phyloP scores from a whole-genome alignment of 441 rosid genomes.

The Kokia cookei region DNA sequence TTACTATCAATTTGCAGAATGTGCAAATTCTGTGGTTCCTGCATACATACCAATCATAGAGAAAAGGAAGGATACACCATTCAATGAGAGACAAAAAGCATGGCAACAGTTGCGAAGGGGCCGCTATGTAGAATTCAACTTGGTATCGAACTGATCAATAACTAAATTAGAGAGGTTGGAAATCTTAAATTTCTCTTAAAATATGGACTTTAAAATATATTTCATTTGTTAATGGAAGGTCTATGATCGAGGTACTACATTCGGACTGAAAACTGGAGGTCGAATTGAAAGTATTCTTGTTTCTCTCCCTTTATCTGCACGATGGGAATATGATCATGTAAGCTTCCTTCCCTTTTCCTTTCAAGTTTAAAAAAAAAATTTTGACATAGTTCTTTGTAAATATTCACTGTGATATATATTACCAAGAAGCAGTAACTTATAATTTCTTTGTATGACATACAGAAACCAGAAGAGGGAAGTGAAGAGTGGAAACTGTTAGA shows the following conservation, averaged over 20 bases:
- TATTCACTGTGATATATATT: constrained; percentile 7
- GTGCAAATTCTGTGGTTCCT: constrained; percentile 86
- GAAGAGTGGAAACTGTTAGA: constrained; percentile 98
- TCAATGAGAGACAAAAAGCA: constrained; percentile 74
- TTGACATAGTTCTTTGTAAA: neutral
- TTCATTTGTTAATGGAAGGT: constrained; percentile 41
- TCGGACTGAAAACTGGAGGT: constrained; percentile 96
- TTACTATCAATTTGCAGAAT: constrained; percentile 44
- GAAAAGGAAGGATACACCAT: constrained; percentile 75
- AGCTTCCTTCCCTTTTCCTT: constrained; percentile 13
- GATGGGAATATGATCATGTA: constrained; percentile 99
- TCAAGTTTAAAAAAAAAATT: neutral
- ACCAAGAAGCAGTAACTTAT: neutral
- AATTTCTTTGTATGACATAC: constrained; percentile 11
- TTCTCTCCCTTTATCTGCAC: constrained; percentile 83
- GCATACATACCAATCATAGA: constrained; percentile 90
- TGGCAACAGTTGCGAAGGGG: constrained; percentile 99
- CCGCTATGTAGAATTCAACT: constrained; percentile 93
- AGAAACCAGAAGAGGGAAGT: constrained; percentile 94
- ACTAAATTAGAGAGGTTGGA: neutral
- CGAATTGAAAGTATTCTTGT: constrained; percentile 96
- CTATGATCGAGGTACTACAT: constrained; percentile 93
- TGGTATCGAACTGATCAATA: constrained; percentile 47
- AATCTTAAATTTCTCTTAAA: constrained; percentile 15
- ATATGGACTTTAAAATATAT: neutral